These are phyloP conservation scores for Ophiostoma piceae DNA, from an alignment of 2,329 filamentous ascomycete species.

Conservation along the genomic window DNA sequence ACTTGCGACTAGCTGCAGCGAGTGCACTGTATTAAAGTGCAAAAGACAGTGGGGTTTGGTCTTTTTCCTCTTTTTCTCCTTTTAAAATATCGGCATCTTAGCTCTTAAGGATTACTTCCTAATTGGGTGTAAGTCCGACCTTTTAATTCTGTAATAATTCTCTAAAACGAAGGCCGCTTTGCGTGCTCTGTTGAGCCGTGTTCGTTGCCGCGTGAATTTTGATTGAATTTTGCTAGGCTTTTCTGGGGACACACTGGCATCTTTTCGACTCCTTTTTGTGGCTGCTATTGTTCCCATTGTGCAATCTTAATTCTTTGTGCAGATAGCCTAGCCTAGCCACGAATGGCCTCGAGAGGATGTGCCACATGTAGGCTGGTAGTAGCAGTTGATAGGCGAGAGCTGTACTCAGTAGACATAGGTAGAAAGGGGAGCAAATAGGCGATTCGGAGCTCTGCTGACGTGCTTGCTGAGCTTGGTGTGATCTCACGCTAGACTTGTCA, in stretches of 20 bases:
- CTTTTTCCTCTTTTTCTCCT: not conserved
- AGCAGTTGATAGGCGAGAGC: not conserved
- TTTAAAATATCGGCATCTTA: not conserved
- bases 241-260: not conserved
- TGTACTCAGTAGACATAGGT: not conserved
- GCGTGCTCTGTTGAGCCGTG: not conserved
- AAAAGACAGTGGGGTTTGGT: not conserved
- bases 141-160: not conserved
- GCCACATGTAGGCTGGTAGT: not conserved
- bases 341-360: not conserved
- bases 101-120: not conserved
- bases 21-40: slow-evolving; percentile 14
- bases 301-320: not conserved
- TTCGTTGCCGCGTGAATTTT: not conserved
- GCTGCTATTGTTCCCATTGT: not conserved
- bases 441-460: slow-evolving; percentile 6
- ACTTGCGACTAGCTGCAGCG: not conserved
- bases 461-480: not conserved
- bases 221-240: not conserved
- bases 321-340: not conserved
- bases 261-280: not conserved
- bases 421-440: not conserved
- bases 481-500: not conserved
- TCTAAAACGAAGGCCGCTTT: not conserved
- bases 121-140: not conserved